Percentiles rank a stretch among this genome's conserved stretches.
Evolutionary conservation across 768 basidiomycete genomes (phyloP).

Genomic region (Lyophyllum decastes): DNA sequence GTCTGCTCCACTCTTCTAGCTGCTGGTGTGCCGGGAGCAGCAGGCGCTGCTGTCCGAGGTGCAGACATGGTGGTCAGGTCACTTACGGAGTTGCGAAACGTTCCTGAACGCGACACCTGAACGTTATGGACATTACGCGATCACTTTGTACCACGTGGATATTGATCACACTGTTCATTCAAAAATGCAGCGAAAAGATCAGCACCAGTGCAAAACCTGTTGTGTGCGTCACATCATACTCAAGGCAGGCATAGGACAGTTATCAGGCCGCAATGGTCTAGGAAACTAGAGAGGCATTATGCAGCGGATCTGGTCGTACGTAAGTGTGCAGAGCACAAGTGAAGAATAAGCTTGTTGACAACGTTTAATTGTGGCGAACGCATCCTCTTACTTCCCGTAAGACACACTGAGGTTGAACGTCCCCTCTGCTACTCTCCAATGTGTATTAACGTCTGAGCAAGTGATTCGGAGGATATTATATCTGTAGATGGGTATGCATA

Average conservation of each 20-base stretch:
- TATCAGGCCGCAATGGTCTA: no score
- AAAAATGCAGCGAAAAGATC: no score
- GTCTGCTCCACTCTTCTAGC: constrained; percentile 18
- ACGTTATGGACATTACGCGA: neutral
- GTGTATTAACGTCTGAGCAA: constrained; percentile 45
- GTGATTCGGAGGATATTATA: constrained; percentile 40
- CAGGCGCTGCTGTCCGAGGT: constrained; percentile 16
- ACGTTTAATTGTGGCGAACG: no score
- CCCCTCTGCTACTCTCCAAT: constrained; percentile 45
- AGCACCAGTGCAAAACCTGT: no score
- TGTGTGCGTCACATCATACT: no score
- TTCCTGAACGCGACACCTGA: neutral
- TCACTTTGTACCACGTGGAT: constrained; percentile 14
- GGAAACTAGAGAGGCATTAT: no score
- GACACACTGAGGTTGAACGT: constrained; percentile 60
- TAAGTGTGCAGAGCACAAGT: no score
- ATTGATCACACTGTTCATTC: neutral
- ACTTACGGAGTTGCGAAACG: neutral
- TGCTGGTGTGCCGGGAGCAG: constrained; percentile 6
- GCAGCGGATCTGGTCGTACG: no score
- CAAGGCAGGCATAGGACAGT: no score
- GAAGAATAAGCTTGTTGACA: no score
- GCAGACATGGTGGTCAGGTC: constrained; percentile 18
- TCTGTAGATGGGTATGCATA: constrained; percentile 23
- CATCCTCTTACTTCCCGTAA: constrained; percentile 34